A percentile compares a stretch with the other conserved stretches of the same genome.
phyloP scores from a whole-genome alignment of 768 basidiomycete genomes.

The Lactarius psammicola region DNA sequence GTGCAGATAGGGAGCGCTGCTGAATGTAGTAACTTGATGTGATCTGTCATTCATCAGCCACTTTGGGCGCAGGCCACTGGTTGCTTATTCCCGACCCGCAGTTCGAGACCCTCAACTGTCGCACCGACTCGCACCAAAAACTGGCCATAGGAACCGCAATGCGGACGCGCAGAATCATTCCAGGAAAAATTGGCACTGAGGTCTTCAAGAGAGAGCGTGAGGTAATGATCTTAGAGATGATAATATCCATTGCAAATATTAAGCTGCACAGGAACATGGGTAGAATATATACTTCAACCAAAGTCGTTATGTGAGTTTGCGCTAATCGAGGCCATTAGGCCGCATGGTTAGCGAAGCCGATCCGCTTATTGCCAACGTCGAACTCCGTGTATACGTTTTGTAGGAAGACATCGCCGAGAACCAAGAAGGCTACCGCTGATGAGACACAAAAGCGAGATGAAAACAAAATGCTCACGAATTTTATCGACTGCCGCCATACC shows the following conservation, averaged over 20 bases:
- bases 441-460: no score
- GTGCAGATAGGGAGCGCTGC: no score
- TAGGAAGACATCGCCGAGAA: constrained; percentile 9
- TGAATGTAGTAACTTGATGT: no score
- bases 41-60: no score
- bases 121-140: no score
- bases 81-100: no score
- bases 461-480: neutral
- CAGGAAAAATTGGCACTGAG: no score
- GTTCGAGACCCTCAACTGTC: no score
- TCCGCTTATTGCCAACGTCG: constrained; percentile 16
- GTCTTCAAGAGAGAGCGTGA: neutral
- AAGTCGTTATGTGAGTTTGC: neutral
- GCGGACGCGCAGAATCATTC: no score
- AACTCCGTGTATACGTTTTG: constrained; percentile 5
- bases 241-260: neutral
- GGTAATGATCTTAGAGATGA: no score
- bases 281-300: neutral
- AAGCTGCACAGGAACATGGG: neutral
- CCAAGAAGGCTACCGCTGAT: neutral
- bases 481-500: constrained; percentile 11
- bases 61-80: no score
- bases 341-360: constrained; percentile 19
- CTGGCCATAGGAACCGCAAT: no score
- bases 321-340: neutral